These are phyloP conservation scores for Hypoxylon sp. DNA, from an alignment of 2,329 filamentous ascomycete species.

Conservation along the genomic window DNA sequence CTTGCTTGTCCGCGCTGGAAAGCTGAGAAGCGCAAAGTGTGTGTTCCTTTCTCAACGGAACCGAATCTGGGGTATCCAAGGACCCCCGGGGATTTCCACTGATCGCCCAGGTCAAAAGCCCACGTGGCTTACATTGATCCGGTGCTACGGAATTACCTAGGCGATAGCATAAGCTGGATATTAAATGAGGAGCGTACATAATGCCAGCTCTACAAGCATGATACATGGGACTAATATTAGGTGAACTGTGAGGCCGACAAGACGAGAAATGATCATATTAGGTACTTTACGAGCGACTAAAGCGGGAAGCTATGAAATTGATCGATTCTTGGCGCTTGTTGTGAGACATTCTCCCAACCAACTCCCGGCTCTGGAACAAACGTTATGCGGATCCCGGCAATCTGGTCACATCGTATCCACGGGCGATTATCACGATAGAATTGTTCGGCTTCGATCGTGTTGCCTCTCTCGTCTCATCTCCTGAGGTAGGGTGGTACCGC, in stretches of 20 bases:
- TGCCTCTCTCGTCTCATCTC: constrained; percentile 26
- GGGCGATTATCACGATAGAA: constrained; percentile 37
- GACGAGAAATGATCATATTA: constrained; percentile 14
- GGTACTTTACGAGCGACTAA: constrained; percentile 3
- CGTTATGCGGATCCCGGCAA: constrained; percentile 30
- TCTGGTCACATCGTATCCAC: constrained; percentile 30
- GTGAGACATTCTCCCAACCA: constrained; percentile 29
- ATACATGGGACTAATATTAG: constrained; percentile 1
- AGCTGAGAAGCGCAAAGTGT: constrained; percentile 13
- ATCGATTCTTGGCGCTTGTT: constrained; percentile 38
- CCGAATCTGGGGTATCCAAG: constrained; percentile 39
- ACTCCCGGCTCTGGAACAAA: constrained; percentile 29
- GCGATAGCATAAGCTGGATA: constrained; percentile 29
- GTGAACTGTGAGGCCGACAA: constrained; percentile 17
- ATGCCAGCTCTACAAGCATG: constrained; percentile 16
- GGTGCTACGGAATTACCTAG: constrained; percentile 34
- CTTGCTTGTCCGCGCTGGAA: constrained; percentile 16
- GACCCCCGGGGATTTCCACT: constrained; percentile 18
- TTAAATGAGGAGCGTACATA: constrained; percentile 7
- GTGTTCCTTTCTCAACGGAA: constrained; percentile 19
- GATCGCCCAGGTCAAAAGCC: constrained; percentile 37
- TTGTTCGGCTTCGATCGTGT: constrained; percentile 38
- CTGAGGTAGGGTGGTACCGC: constrained; percentile 5
- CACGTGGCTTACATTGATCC: constrained; percentile 46
- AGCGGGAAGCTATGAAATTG: constrained; percentile 34